A percentile compares a stretch with the other conserved stretches of the same genome.
These are phyloP conservation scores for Blastobotrys indianensis DNA, from an alignment of 1,139 yeast genomes.

Conservation along the genomic window DNA sequence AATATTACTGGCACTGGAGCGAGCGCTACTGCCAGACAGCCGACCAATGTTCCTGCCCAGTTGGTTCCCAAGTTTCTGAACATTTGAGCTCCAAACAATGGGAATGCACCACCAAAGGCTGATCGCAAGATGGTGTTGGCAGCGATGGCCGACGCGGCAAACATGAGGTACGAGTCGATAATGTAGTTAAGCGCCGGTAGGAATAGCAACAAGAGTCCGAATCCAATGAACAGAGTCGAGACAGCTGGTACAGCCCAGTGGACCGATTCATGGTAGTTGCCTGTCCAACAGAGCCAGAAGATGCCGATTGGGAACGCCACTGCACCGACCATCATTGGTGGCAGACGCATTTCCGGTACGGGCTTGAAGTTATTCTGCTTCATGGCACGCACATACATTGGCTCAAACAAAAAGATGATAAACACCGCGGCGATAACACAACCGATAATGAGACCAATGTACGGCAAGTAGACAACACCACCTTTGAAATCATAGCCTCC, in stretches of 20 bases:
- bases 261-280: slow-evolving; percentile 57
- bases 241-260: slow-evolving; percentile 86
- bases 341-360: slow-evolving; percentile 74
- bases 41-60: slow-evolving; percentile 80
- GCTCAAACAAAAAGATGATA: slow-evolving; percentile 32
- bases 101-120: slow-evolving; percentile 68
- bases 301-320: slow-evolving; percentile 68
- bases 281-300: slow-evolving; percentile 84
- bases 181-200: slow-evolving; percentile 73
- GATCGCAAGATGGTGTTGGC: slow-evolving; percentile 83
- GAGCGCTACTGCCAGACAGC: slow-evolving; percentile 56
- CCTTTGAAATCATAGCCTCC: slow-evolving; percentile 52
- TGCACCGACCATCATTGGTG: slow-evolving; percentile 67
- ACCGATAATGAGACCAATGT: slow-evolving; percentile 17
- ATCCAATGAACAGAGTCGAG: slow-evolving; percentile 67
- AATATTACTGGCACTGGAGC: slow-evolving; percentile 76
- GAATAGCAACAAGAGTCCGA: slow-evolving; percentile 70
- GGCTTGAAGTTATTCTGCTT: slow-evolving; percentile 50
- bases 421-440: slow-evolving; percentile 20
- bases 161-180: slow-evolving; percentile 68
- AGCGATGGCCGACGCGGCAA: slow-evolving; percentile 89
- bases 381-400: slow-evolving; percentile 38
- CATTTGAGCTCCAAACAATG: slow-evolving; percentile 73
- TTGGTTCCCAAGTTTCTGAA: slow-evolving; percentile 65
- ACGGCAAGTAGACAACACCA: slow-evolving; percentile 48